Conservation (phyloP, 768 basidiomycete genomes). For the Chalciporus piperatus region DNA sequence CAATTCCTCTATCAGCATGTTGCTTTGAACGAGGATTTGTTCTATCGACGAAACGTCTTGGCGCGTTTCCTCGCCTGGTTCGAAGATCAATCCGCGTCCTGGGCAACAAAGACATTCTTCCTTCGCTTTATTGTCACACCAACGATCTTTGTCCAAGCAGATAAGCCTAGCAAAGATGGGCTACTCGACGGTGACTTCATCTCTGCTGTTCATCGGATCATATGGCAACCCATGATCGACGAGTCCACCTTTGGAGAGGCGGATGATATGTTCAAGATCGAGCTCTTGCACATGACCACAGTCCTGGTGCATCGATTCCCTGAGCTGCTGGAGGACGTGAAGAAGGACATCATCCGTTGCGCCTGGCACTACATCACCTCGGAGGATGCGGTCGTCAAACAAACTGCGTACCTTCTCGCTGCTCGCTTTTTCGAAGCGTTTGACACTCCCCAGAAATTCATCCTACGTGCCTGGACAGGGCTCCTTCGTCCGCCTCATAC, state of each 20-base stretch:
- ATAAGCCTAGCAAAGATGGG: conserved; percentile 49
- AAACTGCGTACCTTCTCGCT: conserved; percentile 86
- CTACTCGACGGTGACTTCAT: conserved; percentile 75
- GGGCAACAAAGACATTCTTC: conserved; percentile 76
- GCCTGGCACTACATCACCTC: conserved; percentile 86
- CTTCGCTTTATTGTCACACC: conserved; percentile 87
- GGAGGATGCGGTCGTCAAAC: conserved; percentile 89
- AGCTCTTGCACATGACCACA: conserved; percentile 86
- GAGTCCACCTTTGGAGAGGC: conserved; percentile 48
- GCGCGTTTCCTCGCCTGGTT: conserved; percentile 87
- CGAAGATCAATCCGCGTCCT: conserved; percentile 56
- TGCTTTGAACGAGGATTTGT: conserved; percentile 63
- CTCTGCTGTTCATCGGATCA: conserved; percentile 59
- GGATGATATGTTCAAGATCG: conserved; percentile 88
- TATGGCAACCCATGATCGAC: conserved; percentile 81
- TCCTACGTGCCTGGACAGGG: conserved; percentile 86
- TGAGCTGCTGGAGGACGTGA: conserved; percentile 71
- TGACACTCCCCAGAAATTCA: conserved; percentile 87
- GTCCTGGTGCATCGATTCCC: conserved; percentile 84
- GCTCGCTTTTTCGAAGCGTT: conserved; percentile 90
- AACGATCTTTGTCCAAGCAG: conserved; percentile 74
- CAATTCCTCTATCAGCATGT: conserved; percentile 88
- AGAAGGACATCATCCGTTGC: conserved; percentile 91
- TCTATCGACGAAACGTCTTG: conserved; percentile 79
- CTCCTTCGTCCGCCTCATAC: conserved; percentile 79